Conservation (phyloP, 2,329 filamentous ascomycete genomes). For the Chrysoporthe austroafricana region DNA sequence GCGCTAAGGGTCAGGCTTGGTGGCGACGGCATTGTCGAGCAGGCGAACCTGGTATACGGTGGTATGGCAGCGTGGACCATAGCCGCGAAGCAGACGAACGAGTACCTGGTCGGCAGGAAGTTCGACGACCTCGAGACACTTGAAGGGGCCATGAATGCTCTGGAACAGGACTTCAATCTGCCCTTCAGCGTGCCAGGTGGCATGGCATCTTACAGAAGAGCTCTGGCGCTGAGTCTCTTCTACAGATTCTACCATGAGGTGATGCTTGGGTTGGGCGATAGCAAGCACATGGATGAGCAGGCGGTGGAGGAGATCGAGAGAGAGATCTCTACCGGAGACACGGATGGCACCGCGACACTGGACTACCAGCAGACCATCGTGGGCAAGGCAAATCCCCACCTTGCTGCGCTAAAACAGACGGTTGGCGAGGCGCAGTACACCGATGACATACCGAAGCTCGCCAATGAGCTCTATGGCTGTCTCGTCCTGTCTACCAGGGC, state of each 20-base stretch:
- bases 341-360: conserved; percentile 74
- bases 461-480: conserved; percentile 87
- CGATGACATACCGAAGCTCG: conserved; percentile 85
- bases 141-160: conserved; percentile 84
- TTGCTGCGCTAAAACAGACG: conserved; percentile 90
- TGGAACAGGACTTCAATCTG: conserved; percentile 89
- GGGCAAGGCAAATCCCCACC: conserved; percentile 83
- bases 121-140: conserved; percentile 82
- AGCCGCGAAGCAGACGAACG: conserved; percentile 77
- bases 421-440: conserved; percentile 96
- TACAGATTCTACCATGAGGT: conserved; percentile 96
- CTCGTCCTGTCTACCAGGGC: conserved; percentile 87
- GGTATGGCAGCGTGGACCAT: conserved; percentile 94
- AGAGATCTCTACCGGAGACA: conserved; percentile 76
- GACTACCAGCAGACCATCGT: conserved; percentile 83
- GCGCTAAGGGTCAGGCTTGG: conserved; percentile 77
- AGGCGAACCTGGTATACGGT: conserved; percentile 84
- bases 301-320: conserved; percentile 85
- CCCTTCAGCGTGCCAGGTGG: conserved; percentile 90
- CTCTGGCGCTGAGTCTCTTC: conserved; percentile 90
- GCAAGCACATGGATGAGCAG: conserved; percentile 65
- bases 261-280: conserved; percentile 61
- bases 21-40: conserved; percentile 70
- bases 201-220: conserved; percentile 95
- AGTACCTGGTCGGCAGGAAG: conserved; percentile 75